These are phyloP conservation scores for Trichophyton equinum DNA, from an alignment of 2,329 filamentous ascomycete genomes.

Conservation along the genomic window DNA sequence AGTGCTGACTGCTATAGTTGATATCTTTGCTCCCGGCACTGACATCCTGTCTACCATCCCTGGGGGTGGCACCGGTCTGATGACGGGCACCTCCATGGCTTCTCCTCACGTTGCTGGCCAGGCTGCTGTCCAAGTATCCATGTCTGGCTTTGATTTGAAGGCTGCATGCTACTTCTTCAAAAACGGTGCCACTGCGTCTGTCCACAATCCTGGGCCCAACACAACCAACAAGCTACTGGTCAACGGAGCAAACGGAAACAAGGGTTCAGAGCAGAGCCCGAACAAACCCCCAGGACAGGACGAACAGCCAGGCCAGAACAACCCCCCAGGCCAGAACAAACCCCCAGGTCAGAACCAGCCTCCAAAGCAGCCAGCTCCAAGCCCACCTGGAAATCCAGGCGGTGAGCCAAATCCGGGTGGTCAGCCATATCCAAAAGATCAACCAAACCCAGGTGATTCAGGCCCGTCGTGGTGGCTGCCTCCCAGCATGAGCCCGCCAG, in stretches of 20 bases:
- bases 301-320: too few relatives aligned
- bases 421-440: too few relatives aligned
- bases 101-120: conserved; percentile 40
- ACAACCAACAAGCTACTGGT: conserved; percentile 20
- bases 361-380: too few relatives aligned
- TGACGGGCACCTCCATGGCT: conserved; percentile 27
- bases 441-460: too few relatives aligned
- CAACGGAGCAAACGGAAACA: conserved; percentile 14
- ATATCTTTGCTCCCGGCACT: conserved; percentile 46
- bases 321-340: too few relatives aligned
- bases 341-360: too few relatives aligned
- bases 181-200: conserved; percentile 34
- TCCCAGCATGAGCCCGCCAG: too few relatives aligned
- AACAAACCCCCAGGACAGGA: too few relatives aligned
- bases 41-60: conserved; percentile 40
- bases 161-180: conserved; percentile 39
- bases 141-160: conserved; percentile 32
- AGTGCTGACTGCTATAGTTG: conserved; percentile 23
- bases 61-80: conserved; percentile 34
- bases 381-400: too few relatives aligned
- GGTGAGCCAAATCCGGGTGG: too few relatives aligned
- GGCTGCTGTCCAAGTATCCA: conserved; percentile 36
- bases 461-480: too few relatives aligned
- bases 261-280: neutral
- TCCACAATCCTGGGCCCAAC: conserved; percentile 14